Evolutionary conservation across 1,139 yeast species (phyloP).

Genomic region (Candida anutae): DNA sequence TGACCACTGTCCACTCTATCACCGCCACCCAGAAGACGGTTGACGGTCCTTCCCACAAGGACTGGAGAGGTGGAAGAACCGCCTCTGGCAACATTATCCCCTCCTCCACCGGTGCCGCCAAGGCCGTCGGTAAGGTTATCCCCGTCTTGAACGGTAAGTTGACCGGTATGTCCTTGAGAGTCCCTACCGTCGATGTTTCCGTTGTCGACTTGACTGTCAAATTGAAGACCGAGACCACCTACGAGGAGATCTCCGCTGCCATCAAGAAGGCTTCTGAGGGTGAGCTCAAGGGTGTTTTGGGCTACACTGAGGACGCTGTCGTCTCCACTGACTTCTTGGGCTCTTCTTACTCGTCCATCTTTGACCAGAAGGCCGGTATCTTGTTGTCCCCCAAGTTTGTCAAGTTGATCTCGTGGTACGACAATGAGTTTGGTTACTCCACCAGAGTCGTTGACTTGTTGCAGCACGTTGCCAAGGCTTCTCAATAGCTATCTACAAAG

Average conservation of each 20-base stretch:
- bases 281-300: constrained; percentile 65
- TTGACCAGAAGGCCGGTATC: constrained; percentile 82
- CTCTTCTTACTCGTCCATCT: constrained; percentile 72
- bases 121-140: constrained; percentile 87
- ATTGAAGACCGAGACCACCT: constrained; percentile 60
- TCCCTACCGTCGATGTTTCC: constrained; percentile 81
- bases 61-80: constrained; percentile 94
- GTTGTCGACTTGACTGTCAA: constrained; percentile 69
- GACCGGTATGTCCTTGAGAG: constrained; percentile 85
- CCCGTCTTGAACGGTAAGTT: constrained; percentile 84
- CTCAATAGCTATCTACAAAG: constrained; percentile 12
- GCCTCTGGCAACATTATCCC: constrained; percentile 88
- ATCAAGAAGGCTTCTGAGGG: constrained; percentile 66
- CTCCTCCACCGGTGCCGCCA: constrained; percentile 89
- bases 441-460: constrained; percentile 85
- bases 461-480: constrained; percentile 57
- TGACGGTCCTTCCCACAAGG: constrained; percentile 89
- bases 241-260: constrained; percentile 69
- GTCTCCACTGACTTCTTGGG: constrained; percentile 81
- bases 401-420: constrained; percentile 86
- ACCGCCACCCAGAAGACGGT: constrained; percentile 90
- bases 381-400: constrained; percentile 74
- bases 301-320: constrained; percentile 82
- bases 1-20: constrained; percentile 88
- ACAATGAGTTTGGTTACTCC: constrained; percentile 88